Evolutionary conservation across 2,329 filamentous ascomycete species (phyloP), one percentile per base, ranked within the genome.

Genomic region (Bipolaris cookei): DNA sequence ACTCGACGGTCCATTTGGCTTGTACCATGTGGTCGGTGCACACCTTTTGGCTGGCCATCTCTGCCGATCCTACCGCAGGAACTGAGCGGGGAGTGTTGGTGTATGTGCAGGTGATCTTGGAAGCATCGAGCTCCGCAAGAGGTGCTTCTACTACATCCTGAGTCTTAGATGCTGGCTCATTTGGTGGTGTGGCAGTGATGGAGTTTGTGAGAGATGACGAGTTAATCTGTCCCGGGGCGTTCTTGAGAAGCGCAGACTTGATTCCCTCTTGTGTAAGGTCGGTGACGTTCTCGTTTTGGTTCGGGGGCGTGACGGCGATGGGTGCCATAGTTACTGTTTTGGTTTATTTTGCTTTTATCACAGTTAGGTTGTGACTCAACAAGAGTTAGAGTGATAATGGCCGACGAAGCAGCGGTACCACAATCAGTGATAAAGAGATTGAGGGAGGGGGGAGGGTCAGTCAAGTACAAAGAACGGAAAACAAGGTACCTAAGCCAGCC

Each of bases 11-110:
- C 91, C 92, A 96, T 51, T 80, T 79, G 18, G 82, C 88, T 49
- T 87, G 88, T 68, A 95, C 82, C 92, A 97, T 96, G 82, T 97
- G 93, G 82, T 97, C 92, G 61, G 90, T 92, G 81, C 83, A 85
- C 57, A 76, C 74, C 59, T 77, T 78, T 46, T 78, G 73, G 39
- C 73, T 69, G 43, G 69, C 61, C 64, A 76, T 72, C 59, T 81
- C 79, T 23, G 75, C 64, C 38, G 75, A 76, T 57, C 76, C 73
- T 37, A 75, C 68, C 14, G 63, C 71, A 34, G 81, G 81, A 3
- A 81, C 78, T 23, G 76, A 23, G 54, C 79, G 77, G 3, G 79
- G 79, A 4, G 70, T 52, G 2, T 67, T 71, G 56, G 77, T 81
- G 69, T 76, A 73, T 52, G 75, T 78, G 56, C 72, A 74, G 55